phyloP scores from a whole-genome alignment of 2,329 filamentous ascomycete genomes.

The Botrytis porri region DNA sequence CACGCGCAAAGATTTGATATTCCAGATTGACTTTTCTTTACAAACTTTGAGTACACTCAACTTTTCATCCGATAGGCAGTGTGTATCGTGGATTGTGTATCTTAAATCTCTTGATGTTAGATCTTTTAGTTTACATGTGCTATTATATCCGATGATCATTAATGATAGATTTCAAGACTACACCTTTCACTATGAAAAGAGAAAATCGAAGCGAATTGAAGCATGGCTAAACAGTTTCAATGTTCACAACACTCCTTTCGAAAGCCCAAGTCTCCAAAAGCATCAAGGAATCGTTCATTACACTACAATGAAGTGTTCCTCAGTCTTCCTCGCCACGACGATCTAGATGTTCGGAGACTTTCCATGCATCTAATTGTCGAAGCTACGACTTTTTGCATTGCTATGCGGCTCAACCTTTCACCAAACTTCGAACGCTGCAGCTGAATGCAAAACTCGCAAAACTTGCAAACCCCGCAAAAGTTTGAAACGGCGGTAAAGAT shows the following conservation, averaged over 20 bases:
- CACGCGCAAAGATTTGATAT: not conserved
- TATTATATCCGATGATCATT: not conserved
- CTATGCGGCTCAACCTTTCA: slow-evolving; percentile 9
- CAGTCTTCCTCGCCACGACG: not conserved
- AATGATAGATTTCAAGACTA: not conserved
- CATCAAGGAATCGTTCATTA: not conserved
- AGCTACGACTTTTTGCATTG: not conserved
- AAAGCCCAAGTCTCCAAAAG: not conserved
- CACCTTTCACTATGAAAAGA: not conserved
- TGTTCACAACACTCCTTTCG: not conserved
- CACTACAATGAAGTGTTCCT: not conserved
- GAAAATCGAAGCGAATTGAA: not conserved
- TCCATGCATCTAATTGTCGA: not conserved
- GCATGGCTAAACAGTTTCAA: not conserved
- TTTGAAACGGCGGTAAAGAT: slow-evolving; percentile 11
- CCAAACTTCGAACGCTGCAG: not conserved
- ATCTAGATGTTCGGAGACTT: not conserved
- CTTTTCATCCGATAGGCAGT: no score
- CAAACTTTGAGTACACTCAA: not conserved
- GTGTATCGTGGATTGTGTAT: not conserved
- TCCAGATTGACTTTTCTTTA: not conserved
- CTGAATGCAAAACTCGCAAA: not conserved
- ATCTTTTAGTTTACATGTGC: not conserved
- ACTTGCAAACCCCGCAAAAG: not conserved
- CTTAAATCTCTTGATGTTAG: not conserved